These are phyloP conservation scores for Cordyceps cateniannulata DNA, from an alignment of 2,329 filamentous ascomycete genomes.

Conservation along the genomic window DNA sequence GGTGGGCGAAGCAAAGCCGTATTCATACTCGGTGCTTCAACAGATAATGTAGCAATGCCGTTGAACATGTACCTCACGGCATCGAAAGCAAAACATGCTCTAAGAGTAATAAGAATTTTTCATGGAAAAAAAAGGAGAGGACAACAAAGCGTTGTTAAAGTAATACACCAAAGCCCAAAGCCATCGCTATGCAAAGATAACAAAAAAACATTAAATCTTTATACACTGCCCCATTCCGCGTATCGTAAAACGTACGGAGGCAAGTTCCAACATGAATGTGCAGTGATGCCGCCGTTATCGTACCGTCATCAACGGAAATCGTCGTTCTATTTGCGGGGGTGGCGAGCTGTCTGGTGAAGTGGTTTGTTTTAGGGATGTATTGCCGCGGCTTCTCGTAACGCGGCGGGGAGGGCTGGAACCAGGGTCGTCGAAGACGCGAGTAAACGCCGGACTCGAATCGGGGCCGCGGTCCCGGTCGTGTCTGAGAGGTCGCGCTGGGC, in stretches of 20 bases:
- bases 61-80: not conserved
- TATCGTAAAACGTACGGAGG: conserved; percentile 7
- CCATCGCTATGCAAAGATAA: conserved; percentile 34
- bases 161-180: conserved; percentile 19
- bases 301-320: conserved; percentile 61
- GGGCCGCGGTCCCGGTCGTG: conserved; percentile 34
- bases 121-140: not conserved
- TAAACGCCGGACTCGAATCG: conserved; percentile 62
- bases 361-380: conserved; percentile 43
- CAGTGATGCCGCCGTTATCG: conserved; percentile 30
- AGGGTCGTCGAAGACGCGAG: conserved; percentile 58
- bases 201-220: conserved; percentile 15
- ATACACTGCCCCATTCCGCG: conserved; percentile 11
- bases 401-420: conserved; percentile 48
- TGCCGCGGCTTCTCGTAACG: conserved; percentile 46
- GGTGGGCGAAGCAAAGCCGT: not conserved
- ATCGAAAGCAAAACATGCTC: not conserved
- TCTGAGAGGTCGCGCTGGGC: conserved; percentile 46
- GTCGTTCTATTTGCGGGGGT: conserved; percentile 41
- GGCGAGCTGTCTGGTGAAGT: conserved; percentile 48
- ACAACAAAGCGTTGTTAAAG: conserved; percentile 14
- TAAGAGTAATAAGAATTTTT: not conserved
- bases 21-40: not conserved
- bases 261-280: conserved; percentile 15
- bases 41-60: conserved; percentile 1